These are phyloP conservation scores for Leccinum aurantiacum DNA, from an alignment of 768 basidiomycete species.

Conservation along the genomic window DNA sequence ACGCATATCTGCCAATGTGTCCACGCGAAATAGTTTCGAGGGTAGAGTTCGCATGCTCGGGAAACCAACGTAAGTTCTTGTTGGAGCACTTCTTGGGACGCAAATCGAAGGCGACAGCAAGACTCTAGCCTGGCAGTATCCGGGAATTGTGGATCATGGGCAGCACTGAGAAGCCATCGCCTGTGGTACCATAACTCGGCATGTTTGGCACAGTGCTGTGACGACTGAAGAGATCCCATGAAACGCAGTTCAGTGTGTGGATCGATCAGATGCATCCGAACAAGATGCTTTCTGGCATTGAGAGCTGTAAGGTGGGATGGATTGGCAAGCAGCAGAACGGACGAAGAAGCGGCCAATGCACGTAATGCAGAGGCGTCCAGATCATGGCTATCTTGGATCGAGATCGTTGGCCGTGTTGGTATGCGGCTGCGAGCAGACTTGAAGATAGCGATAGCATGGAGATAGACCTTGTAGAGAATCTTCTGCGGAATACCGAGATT, in stretches of 20 bases:
- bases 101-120: conserved; percentile 9
- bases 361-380: conserved; percentile 11
- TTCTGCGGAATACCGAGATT: conserved; percentile 69
- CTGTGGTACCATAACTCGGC: conserved; percentile 71
- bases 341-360: conserved; percentile 36
- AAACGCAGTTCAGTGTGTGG: conserved; percentile 48
- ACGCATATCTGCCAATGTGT: conserved; percentile 55
- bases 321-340: conserved; percentile 60
- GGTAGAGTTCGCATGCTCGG: conserved; percentile 58
- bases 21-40: conserved; percentile 78
- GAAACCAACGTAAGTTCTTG: conserved; percentile 50
- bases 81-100: conserved; percentile 37
- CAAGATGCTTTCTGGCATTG: conserved; percentile 56
- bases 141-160: conserved; percentile 25
- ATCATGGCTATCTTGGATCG: not conserved
- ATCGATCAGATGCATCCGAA: conserved; percentile 38
- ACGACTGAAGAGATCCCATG: conserved; percentile 48
- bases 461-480: conserved; percentile 51
- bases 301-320: conserved; percentile 70
- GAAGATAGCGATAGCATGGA: conserved; percentile 42
- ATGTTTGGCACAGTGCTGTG: conserved; percentile 59
- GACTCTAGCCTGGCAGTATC: not conserved
- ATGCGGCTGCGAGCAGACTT: conserved; percentile 21
- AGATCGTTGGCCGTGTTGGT: not conserved
- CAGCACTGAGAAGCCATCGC: conserved; percentile 54